Evolutionary conservation across 2,329 filamentous ascomycete genomes (phyloP), one percentile per base, ranked within the genome.

Genomic region (Pleurostoma richardsiae): DNA sequence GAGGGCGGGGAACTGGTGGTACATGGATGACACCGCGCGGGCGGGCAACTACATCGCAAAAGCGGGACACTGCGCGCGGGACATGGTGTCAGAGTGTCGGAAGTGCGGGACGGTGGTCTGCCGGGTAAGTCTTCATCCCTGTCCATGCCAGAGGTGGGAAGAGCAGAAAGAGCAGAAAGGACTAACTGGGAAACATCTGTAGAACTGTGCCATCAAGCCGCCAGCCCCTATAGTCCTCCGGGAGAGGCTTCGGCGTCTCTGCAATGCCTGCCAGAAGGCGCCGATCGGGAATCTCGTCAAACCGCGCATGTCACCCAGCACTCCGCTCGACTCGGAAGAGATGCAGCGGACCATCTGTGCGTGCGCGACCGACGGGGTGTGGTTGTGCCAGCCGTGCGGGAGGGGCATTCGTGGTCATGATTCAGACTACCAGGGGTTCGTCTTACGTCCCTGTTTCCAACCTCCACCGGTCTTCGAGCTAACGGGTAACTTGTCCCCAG

Each of bases 171-270:
- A 31, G 19, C n/a, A 39, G 2, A 5, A 6, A 30, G n/a, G 2
- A 42, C 38, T 53, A 38, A 51, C 36, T n/a, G 6, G 30, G n/a
- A 3, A 10, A 30, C 4, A 6, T 8, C n/a, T 27, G 6, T 63
- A 95, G 90, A 97, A 97, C 57, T 97, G 92, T 66, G 85, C 85
- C 5, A 86, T 89, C 59, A 96, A 96, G 66, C 83, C 87, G 0
- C 90, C 89, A 1, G 80, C 85, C 3, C 73, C 77, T 2, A 71
- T 76, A 30, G 75, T 82, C 27, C 74, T 95, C 36, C 83, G 81
- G 39, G 80, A 85, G 51, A 83, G 92, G 38, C 86, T 95, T 62
- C 86, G 92, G 43, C 81, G 92, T 27, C 77, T 96, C 4, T 96
- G 92, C 63, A 75, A 76, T 6, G 76, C 82, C 7, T 96, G 92